Conservation (phyloP, 1,284 basidiomycete species). For the Rhodotorula sp. region DNA sequence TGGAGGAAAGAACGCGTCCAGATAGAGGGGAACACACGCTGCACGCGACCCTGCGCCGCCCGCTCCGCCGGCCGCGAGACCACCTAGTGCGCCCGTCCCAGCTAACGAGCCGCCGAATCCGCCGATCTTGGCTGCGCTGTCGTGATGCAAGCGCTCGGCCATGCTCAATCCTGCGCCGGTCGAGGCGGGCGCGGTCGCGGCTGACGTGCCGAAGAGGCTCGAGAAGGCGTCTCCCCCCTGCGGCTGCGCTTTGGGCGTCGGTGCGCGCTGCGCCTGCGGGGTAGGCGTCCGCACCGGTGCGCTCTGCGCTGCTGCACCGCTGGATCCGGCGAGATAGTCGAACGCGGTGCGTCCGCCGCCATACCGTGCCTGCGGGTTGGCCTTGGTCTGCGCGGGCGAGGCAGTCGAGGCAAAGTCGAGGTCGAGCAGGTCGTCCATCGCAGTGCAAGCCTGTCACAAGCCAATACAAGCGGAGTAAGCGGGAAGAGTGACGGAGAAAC, state of each 20-base stretch:
- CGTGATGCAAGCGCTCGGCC: constrained; percentile 29
- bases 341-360: constrained; percentile 42
- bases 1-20: accelerated
- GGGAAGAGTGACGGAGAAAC: too few relatives aligned
- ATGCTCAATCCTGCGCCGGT: constrained; percentile 13
- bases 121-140: constrained; percentile 10
- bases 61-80: background rate
- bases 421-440: constrained; percentile 58
- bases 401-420: constrained; percentile 49
- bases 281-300: background rate
- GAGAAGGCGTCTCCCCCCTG: constrained; percentile 43
- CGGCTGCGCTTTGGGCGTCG: background rate
- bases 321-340: constrained; percentile 45
- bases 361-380: constrained; percentile 21
- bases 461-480: too few relatives aligned
- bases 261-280: background rate
- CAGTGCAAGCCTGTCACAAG: background rate
- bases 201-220: constrained; percentile 39
- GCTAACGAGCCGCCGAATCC: background rate
- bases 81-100: background rate
- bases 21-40: background rate
- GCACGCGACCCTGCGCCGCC: constrained; percentile 3
- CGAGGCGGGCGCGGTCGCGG: background rate
- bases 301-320: background rate
- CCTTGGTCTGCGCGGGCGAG: constrained; percentile 10